These are phyloP conservation scores for Cylindrotheca fusiformis DNA, from an alignment of 108 stramenopile species.

Conservation along the genomic window DNA sequence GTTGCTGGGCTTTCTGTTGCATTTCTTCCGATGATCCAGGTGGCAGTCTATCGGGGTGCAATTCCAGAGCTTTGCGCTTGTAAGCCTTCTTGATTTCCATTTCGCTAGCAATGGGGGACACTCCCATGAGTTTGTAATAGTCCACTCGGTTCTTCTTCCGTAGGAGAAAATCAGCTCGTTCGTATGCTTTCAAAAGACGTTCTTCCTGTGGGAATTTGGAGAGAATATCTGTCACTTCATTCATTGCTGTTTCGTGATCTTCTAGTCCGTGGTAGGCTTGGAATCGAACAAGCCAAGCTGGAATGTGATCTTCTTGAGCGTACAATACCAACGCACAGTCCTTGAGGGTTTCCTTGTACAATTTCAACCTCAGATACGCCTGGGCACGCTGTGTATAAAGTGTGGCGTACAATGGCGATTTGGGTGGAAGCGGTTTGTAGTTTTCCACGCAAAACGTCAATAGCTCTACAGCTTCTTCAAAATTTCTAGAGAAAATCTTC, in stretches of 20 bases:
- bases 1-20: constrained; percentile 19
- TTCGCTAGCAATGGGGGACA: constrained; percentile 32
- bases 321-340: constrained; percentile 37
- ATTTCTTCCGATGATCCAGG: constrained; percentile 20
- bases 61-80: constrained; percentile 37
- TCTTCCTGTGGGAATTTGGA: constrained; percentile 36
- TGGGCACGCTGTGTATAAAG: constrained; percentile 38
- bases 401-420: constrained; percentile 26
- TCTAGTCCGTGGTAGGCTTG: constrained; percentile 40
- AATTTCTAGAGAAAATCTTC: constrained; percentile 22
- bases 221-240: constrained; percentile 31
- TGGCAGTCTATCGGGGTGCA: constrained; percentile 48
- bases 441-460: constrained; percentile 7
- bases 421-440: constrained; percentile 16
- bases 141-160: constrained; percentile 43
- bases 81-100: constrained; percentile 67
- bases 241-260: constrained; percentile 28
- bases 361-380: constrained; percentile 38
- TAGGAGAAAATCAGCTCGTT: constrained; percentile 46
- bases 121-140: constrained; percentile 42
- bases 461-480: constrained; percentile 25
- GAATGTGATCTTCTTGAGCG: constrained; percentile 34
- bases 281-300: constrained; percentile 41
- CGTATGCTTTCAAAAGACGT: constrained; percentile 41
- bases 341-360: constrained; percentile 26